Percentiles rank a stretch among this genome's conserved stretches.
Conservation (phyloP, 306 rosid species). For the Ziziphus jujuba region DNA sequence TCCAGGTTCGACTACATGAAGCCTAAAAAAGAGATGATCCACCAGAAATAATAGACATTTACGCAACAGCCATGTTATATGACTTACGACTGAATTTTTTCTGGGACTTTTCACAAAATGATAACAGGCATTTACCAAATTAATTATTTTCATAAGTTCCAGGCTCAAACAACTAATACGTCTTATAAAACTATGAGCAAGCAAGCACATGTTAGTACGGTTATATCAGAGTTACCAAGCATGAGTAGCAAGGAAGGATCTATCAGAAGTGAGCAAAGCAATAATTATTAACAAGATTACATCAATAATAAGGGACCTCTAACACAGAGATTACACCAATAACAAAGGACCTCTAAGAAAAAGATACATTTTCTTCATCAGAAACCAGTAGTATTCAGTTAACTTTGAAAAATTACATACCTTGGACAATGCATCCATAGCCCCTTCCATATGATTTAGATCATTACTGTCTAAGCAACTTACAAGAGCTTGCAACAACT, state of each 20-base stretch:
- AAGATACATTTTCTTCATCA: background rate
- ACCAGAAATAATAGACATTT: background rate
- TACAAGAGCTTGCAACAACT: conserved; percentile 89
- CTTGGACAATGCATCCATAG: conserved; percentile 98
- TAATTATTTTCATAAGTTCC: background rate
- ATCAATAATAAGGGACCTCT: too few species aligned
- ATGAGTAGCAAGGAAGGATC: too few species aligned
- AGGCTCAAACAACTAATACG: background rate
- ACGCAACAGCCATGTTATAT: background rate
- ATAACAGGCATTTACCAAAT: background rate
- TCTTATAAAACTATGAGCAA: background rate
- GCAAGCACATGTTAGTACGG: too few species aligned
- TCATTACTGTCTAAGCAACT: conserved; percentile 88
- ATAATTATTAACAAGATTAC: too few species aligned
- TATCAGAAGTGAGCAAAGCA: too few species aligned
- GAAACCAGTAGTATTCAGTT: background rate
- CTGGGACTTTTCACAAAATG: background rate
- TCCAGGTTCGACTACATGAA: background rate
- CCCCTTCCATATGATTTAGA: conserved; percentile 97
- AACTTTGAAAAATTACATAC: conserved; percentile 36
- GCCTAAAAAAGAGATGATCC: background rate
- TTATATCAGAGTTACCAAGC: too few species aligned
- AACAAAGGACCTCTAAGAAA: background rate
- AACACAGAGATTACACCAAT: too few species aligned
- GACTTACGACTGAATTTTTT: background rate